A percentile compares a stretch with the other conserved stretches of the same genome.
These are phyloP conservation scores for Ceratocystis cubensis DNA, from an alignment of 2,329 filamentous ascomycete species.

Conservation along the genomic window DNA sequence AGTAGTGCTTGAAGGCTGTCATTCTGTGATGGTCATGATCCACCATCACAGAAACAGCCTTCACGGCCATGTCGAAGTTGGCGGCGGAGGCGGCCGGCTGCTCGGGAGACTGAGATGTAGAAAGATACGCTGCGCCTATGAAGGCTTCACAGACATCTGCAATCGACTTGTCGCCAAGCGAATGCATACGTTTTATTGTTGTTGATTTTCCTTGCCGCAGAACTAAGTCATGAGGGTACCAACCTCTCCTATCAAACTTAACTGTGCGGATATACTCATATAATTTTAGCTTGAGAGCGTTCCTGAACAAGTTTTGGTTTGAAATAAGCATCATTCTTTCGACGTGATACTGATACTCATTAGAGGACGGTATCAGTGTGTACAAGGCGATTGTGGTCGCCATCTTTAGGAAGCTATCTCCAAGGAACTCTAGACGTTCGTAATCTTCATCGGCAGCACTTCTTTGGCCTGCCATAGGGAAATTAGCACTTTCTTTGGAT, in stretches of 20 bases:
- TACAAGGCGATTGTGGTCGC: slow-evolving; percentile 82
- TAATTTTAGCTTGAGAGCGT: slow-evolving; percentile 52
- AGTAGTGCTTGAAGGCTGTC: slow-evolving; percentile 60
- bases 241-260: slow-evolving; percentile 66
- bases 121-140: slow-evolving; percentile 70
- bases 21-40: slow-evolving; percentile 57
- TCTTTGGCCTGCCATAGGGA: slow-evolving; percentile 53
- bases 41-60: slow-evolving; percentile 57
- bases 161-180: slow-evolving; percentile 73
- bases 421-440: slow-evolving; percentile 83
- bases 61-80: slow-evolving; percentile 44
- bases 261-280: slow-evolving; percentile 71
- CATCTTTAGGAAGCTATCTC: slow-evolving; percentile 92
- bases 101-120: slow-evolving; percentile 34
- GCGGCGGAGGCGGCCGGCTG: slow-evolving; percentile 23
- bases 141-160: slow-evolving; percentile 91
- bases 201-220: slow-evolving; percentile 59
- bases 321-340: slow-evolving; percentile 82
- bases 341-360: slow-evolving; percentile 81
- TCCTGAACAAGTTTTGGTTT: slow-evolving; percentile 78
- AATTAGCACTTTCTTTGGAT: slow-evolving; percentile 72
- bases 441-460: slow-evolving; percentile 92
- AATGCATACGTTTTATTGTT: slow-evolving; percentile 40
- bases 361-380: slow-evolving; percentile 58
- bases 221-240: slow-evolving; percentile 75